Percentiles rank a stretch among this genome's conserved stretches.
Conservation (phyloP, 1,139 yeast genomes). For the Hanseniaspora uvarum region DNA sequence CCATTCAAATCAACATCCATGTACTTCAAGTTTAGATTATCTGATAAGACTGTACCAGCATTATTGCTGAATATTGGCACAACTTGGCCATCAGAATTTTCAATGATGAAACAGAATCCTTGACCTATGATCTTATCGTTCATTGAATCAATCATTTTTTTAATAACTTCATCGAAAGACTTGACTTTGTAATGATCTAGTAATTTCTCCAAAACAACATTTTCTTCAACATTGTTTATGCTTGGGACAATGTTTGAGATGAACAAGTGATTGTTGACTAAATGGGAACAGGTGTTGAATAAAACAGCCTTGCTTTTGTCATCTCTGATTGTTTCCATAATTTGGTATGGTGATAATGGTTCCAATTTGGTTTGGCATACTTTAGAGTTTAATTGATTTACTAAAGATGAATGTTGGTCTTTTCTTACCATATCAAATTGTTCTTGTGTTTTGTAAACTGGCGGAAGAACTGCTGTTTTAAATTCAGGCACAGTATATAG, state of each 20-base stretch:
- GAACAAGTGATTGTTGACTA: constrained; percentile 85
- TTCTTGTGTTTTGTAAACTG: constrained; percentile 72
- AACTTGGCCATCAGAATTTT: constrained; percentile 56
- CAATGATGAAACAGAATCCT: constrained; percentile 88
- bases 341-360: constrained; percentile 65
- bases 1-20: constrained; percentile 64
- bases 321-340: constrained; percentile 61
- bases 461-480: constrained; percentile 41
- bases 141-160: constrained; percentile 37
- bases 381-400: constrained; percentile 53
- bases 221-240: constrained; percentile 25
- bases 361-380: constrained; percentile 77
- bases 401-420: constrained; percentile 2
- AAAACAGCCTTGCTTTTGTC: constrained; percentile 58
- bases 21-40: constrained; percentile 43
- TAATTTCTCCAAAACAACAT: not conserved
- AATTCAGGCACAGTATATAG: constrained; percentile 62
- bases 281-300: constrained; percentile 82
- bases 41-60: constrained; percentile 85
- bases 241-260: constrained; percentile 50
- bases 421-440: constrained; percentile 50
- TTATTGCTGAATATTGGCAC: constrained; percentile 58
- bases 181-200: constrained; percentile 24
- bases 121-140: constrained; percentile 43
- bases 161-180: constrained; percentile 30